Base-by-base conservation (phyloP, 148 eudicot genomes). In the Camellia japonica region DNA sequence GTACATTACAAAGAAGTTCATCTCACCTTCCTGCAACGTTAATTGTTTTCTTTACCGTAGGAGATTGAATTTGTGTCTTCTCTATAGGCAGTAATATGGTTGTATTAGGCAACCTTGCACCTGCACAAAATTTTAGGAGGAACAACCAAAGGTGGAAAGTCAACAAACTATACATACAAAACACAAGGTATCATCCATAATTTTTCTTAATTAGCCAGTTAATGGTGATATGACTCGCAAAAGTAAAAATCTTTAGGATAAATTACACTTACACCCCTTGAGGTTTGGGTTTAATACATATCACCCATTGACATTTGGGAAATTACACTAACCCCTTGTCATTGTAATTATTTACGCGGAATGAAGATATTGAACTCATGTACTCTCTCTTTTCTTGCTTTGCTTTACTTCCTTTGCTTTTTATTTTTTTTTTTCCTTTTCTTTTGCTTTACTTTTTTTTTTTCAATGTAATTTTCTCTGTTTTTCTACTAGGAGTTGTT, bases 11-110 rank as follows among this genome's bases (percentile, higher is more conserved):
- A 69, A 59, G 56, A 75, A 81, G 20, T 78, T 61, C 54, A 19
- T 68, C 90, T 85, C 67, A 96, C 99, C 98, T 92, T 87, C 91
- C 91, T 19, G 99, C 90, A 63, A 93, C 18, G 18, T 87, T 90
- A 60, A 93, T 85, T 58, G 86, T 79, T 84, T 85, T 93, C 71
- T 92, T 90, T 69, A 91, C 97, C 13, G 42, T 72, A 3, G 91
- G 77, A 76, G 90, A 81, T 41, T 85, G 84, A 76, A 96, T 42
- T 63, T 89, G 86, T 68, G 88, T 78, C 78, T 85, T 83, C 84
- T 91, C 97, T 83, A 89, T 78, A 0, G 98, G 93, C 81, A 96
- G 85, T 81, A 86, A 82, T 82, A 96, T 88, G 70, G 65, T 85
- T 78, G 90, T 78, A 73, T 88, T 90, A 7, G 98, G 95, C 89